A percentile compares a stretch with the other conserved stretches of the same genome.
phyloP scores from a whole-genome alignment of 805 yeast species.

The Wickerhamiella musiphila region DNA sequence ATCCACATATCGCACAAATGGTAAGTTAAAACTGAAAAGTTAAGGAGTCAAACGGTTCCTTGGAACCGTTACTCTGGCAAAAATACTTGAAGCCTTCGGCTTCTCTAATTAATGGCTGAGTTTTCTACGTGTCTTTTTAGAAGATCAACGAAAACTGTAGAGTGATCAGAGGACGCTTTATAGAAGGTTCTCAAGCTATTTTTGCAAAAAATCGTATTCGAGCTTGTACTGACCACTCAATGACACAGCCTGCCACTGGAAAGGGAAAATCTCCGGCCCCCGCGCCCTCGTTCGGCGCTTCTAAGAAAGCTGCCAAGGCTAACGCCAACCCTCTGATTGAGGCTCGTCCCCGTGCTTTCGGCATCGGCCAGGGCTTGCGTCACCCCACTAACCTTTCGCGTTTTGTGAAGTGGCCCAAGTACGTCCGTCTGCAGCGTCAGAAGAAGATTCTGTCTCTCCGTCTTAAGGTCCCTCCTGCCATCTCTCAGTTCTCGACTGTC shows the following conservation, averaged over 20 bases:
- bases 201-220: conserved; percentile 3
- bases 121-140: too few relatives aligned
- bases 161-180: background rate
- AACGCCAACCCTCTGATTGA: conserved; percentile 57
- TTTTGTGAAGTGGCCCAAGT: conserved; percentile 98
- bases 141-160: background rate
- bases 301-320: conserved; percentile 32
- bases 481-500: conserved; percentile 89
- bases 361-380: conserved; percentile 92
- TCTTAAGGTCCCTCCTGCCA: conserved; percentile 98
- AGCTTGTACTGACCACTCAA: conserved; percentile 18
- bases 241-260: conserved; percentile 36
- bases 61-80: too few relatives aligned
- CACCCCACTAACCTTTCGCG: conserved; percentile 91
- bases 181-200: conserved; percentile 1
- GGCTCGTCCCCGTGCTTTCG: conserved; percentile 81
- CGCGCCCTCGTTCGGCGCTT: conserved; percentile 21
- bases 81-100: too few relatives aligned
- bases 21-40: too few relatives aligned
- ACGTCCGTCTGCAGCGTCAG: conserved; percentile 97
- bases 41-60: too few relatives aligned
- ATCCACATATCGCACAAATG: too few relatives aligned
- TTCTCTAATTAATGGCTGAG: too few relatives aligned
- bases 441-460: conserved; percentile 89
- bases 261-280: conserved; percentile 99